A percentile compares a stretch with the other conserved stretches of the same genome.
phyloP scores from a whole-genome alignment of 352 stramenopile species.

The Pythium vanterpoolii region DNA sequence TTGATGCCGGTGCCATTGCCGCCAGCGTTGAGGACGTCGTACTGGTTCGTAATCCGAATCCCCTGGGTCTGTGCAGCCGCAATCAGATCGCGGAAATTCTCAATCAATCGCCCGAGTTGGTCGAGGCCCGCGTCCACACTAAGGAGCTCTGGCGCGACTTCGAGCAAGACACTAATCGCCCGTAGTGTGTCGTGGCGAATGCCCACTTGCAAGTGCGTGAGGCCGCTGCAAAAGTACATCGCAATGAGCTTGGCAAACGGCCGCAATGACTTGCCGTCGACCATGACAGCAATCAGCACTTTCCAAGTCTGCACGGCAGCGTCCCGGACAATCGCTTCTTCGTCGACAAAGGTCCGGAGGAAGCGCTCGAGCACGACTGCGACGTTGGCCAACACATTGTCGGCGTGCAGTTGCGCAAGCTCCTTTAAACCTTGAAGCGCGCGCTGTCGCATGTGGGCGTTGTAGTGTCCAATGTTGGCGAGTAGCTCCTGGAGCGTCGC shows the following conservation, averaged over 20 bases:
- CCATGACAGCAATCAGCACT: conserved; percentile 52
- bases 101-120: conserved; percentile 56
- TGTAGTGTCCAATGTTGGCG: conserved; percentile 72
- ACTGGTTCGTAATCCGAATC: conserved; percentile 78
- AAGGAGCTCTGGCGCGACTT: conserved; percentile 53
- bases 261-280: conserved; percentile 42
- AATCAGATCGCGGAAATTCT: conserved; percentile 80
- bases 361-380: conserved; percentile 75
- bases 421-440: conserved; percentile 66
- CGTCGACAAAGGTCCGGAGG: conserved; percentile 65
- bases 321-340: conserved; percentile 77
- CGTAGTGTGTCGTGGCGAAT: conserved; percentile 71
- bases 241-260: conserved; percentile 72
- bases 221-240: conserved; percentile 76
- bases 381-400: conserved; percentile 70
- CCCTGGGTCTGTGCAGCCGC: conserved; percentile 57
- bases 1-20: conserved; percentile 11
- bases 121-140: conserved; percentile 49
- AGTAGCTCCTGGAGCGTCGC: conserved; percentile 69
- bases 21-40: conserved; percentile 45
- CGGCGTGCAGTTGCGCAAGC: conserved; percentile 42
- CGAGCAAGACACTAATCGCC: conserved; percentile 65
- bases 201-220: conserved; percentile 77
- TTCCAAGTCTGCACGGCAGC: conserved; percentile 68
- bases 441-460: conserved; percentile 71